These are phyloP conservation scores for Podospora comata DNA, from an alignment of 495 filamentous ascomycete species.

Conservation along the genomic window DNA sequence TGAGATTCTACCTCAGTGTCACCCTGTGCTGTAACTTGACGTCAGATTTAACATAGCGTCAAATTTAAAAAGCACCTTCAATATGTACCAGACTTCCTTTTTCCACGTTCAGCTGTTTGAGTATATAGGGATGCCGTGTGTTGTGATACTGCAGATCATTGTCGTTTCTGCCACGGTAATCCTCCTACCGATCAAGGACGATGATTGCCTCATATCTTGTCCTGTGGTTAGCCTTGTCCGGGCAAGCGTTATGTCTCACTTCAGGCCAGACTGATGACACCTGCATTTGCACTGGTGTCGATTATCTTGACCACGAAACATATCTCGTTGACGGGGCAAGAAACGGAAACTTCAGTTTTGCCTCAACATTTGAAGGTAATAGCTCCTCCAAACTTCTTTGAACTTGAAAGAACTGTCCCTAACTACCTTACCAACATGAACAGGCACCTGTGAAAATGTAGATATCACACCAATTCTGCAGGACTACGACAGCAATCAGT, in stretches of 20 bases:
- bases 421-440: not conserved
- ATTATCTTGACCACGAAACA: slow-evolving; percentile 21
- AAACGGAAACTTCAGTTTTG: slow-evolving; percentile 25
- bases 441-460: slow-evolving; percentile 19
- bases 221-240: not conserved
- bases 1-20: too few relatives aligned
- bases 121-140: not conserved
- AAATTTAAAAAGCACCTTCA: too few relatives aligned
- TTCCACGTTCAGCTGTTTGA: not conserved
- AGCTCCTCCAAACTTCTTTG: not conserved
- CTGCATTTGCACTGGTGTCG: slow-evolving; percentile 19
- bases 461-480: slow-evolving; percentile 10
- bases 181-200: not conserved
- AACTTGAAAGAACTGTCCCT: too few relatives aligned
- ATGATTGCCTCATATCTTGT: not conserved
- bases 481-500: slow-evolving; percentile 11
- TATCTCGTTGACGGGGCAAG: slow-evolving; percentile 22
- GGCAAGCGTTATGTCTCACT: too few relatives aligned
- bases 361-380: slow-evolving; percentile 21
- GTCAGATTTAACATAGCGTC: too few relatives aligned
- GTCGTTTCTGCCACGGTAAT: not conserved
- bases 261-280: not conserved
- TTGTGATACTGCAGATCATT: not conserved
- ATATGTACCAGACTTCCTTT: too few relatives aligned
- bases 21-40: too few relatives aligned